Base-by-base conservation (phyloP, 495 filamentous ascomycete species). In the Annulohypoxylon stygium region DNA sequence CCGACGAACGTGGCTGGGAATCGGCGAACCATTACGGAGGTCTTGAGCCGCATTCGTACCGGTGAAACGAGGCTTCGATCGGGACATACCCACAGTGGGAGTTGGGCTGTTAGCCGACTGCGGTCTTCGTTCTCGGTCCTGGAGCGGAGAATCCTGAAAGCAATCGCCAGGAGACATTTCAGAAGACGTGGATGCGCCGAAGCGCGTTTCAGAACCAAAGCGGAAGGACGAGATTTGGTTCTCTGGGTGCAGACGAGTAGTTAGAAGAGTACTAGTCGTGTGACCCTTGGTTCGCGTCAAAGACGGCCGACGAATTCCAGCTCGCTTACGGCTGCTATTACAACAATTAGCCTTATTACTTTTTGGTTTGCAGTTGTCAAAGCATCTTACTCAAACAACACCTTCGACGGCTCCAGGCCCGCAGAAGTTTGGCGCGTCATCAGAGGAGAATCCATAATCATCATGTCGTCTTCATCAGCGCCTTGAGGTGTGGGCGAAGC, bases 141-240 rank as follows among this genome's bases (percentile, higher is more conserved):
- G 90, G 34, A 91, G 90, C 5, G 94, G 93, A 1, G 94, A 97
- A 63, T 90, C 90, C 10, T 85, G 83, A 77, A 97, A 95, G 82
- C 91, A 93, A 77, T 95, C 93, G 75, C 89, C 88, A 57, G 94
- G 80, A 1, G 93, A 93, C 74, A 91, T 86, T 3, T 88, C 82
- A 0, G 88, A 85, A 25, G 87, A 86, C 14, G 85, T 77, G 0
- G 73, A 73, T 4, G 72, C 57, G 18, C 34, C 63, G 11, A 71
- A 54, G 16, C 82, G 83, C 57, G 77, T 81, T 43, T 90, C 89
- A 61, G 85, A 88, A 48, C 91, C 91, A 74, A 97, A 95, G 65
- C 88, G 89, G 80, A 97, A 95, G 2, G 92, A 80, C 7, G 93
- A 90, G 18, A 89, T 82, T 76, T 91, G 90, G 71, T 78, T 89